Base-by-base conservation (phyloP, 495 filamentous ascomycete species). In the Saxispiralis lemnorum region DNA sequence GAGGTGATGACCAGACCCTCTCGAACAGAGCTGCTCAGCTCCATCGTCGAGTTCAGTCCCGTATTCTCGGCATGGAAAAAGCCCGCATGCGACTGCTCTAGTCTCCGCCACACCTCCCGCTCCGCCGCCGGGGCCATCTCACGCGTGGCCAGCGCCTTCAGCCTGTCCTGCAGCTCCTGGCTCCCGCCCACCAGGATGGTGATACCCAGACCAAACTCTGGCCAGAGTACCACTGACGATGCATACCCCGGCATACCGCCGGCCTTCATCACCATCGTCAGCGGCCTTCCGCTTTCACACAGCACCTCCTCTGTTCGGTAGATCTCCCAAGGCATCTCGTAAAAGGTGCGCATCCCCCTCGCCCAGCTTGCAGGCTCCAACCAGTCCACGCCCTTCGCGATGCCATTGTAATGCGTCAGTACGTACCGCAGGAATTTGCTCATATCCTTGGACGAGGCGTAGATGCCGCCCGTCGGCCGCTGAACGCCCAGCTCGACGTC, bases 311-410 rank as follows among this genome's bases (percentile, higher is more conserved):
- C 48, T 7, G 58, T 59, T 0, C 52, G 54, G 20, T 54, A 58
- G 17, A 60, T 63, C 42, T 63, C 59, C 52, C 52, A 63, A 2
- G 59, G 59, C 54, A 58, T 59, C 5, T 58, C 59, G 39, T 60
- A 63, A 36, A 58, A 59, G 11, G 39, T 51, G 9, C 51, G 4
- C 16, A 56, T 15, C 0, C 58, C 56, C 18, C 13, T 31, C 13
- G 39, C 35, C 12, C 35, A 48, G n/a, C 50, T 55, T 6, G 47
- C 56, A 0, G 58, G 56, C 34, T 53, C 32, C 7, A 55, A 13
- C 59, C 59, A 63, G 39, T 59, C 61, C 6, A 48, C 30, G 0
- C 57, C 55, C n/a, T 36, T 51, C 0, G 57, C 59, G 15, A 61
- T 46, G 24, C 44, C 50, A 47, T 59, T 61, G 46, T 58, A 57